Base-by-base conservation (phyloP, 208 protist genomes). In the Trypanosoma cruzi region DNA sequence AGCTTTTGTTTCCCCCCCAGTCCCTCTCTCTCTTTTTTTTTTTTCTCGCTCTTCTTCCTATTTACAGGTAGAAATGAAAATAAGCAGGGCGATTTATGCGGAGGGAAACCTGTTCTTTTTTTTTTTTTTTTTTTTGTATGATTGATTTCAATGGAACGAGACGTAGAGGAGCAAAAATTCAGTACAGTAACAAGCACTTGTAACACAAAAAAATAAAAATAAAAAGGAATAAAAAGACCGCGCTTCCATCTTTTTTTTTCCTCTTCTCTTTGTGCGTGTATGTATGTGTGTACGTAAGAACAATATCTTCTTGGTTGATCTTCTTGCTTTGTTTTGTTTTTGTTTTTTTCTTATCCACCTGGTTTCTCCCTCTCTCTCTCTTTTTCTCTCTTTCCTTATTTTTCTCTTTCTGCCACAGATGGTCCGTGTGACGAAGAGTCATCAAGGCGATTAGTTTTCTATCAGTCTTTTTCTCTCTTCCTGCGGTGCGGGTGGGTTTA, bases 361-460 rank as follows among this genome's bases (percentile, higher is more conserved):
- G n/a, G n/a, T 75, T 63, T 54, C 53, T 69, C 57, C 57, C 61
- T 63, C 61, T n/a, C 62, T 64, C 70, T 46, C 36, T 57, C 14
- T 42, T 73, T 50, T 49, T 56, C n/a, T 66, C 32, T 14, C 44
- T 20, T 59, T 28, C 59, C 2, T 44, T 7, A 34, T 32, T 59
- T 48, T 31, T 42, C n/a, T n/a, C n/a, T n/a, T n/a, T n/a, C 52
- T 18, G 28, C 18, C 0, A 13, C 18, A 57, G 52, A 57, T 57
- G 52, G 52, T 57, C 28, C 3, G 28, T 6, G 24, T 0, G 52
- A 5, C 52, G 10, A 20, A 24, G 28, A 32, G 7, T 32, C 52
- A 32, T 24, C 4, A 5, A 11, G 31, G 22, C 26, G 20, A 11
- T 1, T 36, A 18, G 7, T 57, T 20, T 18, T 18, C 28, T 11